Percentiles rank a stretch among this genome's conserved stretches.
Conservation (phyloP, 148 eudicot genomes). For the Chenopodium formosanum region DNA sequence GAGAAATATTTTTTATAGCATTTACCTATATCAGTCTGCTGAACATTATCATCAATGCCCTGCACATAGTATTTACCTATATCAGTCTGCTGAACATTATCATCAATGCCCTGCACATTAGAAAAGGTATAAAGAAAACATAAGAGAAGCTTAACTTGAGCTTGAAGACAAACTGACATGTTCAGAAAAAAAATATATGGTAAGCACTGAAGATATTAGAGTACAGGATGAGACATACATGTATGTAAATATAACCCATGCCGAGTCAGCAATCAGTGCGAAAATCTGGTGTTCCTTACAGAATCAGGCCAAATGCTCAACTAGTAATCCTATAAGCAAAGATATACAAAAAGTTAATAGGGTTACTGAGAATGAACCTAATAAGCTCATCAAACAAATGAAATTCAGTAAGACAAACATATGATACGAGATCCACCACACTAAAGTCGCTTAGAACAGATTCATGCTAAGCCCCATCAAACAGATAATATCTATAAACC, state of each 20-base stretch:
- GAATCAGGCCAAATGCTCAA: neutral
- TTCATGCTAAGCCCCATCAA: too few relatives aligned
- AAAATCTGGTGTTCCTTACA: neutral
- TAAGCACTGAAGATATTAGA: neutral
- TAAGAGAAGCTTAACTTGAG: neutral
- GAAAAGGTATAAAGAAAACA: neutral
- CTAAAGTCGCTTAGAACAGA: too few relatives aligned
- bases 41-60: too few relatives aligned
- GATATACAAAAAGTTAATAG: neutral
- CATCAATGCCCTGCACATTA: slow-evolving; percentile 41
- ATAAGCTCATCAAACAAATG: neutral
- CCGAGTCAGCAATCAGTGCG: neutral
- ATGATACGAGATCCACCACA: neutral
- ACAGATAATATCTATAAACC: too few relatives aligned
- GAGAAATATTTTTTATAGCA: neutral
- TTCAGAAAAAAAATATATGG: too few relatives aligned
- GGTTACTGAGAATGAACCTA: neutral
- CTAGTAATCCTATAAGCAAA: slow-evolving; percentile 6
- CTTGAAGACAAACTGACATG: too few relatives aligned
- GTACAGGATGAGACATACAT: slow-evolving; percentile 9
- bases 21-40: slow-evolving; percentile 38
- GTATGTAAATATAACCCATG: slow-evolving; percentile 5
- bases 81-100: slow-evolving; percentile 42
- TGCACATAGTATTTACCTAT: too few relatives aligned
- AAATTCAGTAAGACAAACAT: neutral